A percentile compares a stretch with the other conserved stretches of the same genome.
These are phyloP conservation scores for Septoria petroselini DNA, from an alignment of 2,329 filamentous ascomycete species.

Conservation along the genomic window DNA sequence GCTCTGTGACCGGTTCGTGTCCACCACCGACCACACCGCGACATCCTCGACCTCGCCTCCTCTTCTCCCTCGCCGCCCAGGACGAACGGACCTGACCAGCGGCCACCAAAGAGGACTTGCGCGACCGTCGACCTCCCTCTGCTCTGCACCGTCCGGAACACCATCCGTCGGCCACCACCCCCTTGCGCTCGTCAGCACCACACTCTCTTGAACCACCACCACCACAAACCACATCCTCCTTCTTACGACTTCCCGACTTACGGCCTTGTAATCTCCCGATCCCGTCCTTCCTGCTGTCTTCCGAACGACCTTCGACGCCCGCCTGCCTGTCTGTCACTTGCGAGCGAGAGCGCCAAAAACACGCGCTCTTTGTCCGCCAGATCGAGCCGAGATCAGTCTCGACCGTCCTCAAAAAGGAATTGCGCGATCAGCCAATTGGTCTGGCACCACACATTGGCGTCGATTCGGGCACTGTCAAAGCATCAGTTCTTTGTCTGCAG, in stretches of 20 bases:
- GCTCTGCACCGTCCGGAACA: neutral
- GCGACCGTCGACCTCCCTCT: slow-evolving; percentile 1
- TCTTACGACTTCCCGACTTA: slow-evolving; percentile 23
- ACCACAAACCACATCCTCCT: slow-evolving; percentile 10
- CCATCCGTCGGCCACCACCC: slow-evolving; percentile 8
- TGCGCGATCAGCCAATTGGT: slow-evolving; percentile 18
- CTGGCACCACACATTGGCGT: slow-evolving; percentile 19
- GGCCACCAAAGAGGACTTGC: neutral
- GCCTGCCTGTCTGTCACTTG: slow-evolving; percentile 11
- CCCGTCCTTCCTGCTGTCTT: slow-evolving; percentile 14
- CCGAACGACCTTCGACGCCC: neutral
- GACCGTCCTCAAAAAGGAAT: slow-evolving; percentile 21
- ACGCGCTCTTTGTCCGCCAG: slow-evolving; percentile 22
- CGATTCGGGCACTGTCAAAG: slow-evolving; percentile 23
- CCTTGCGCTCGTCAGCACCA: slow-evolving; percentile 21
- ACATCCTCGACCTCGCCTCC: slow-evolving; percentile 1
- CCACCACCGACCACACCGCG: neutral
- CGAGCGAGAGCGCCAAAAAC: slow-evolving; percentile 10
- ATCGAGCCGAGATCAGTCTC: slow-evolving; percentile 18
- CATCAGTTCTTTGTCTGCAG: slow-evolving; percentile 20
- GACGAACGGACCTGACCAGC: slow-evolving; percentile 10
- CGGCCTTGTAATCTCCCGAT: slow-evolving; percentile 26
- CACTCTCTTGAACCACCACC: slow-evolving; percentile 23
- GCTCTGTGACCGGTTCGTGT: neutral
- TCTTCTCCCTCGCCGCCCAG: neutral